Evolutionary conservation across 805 yeast species (phyloP), one percentile per base, ranked within the genome.

Genomic region (Vanderwaltozyma verrucispora): DNA sequence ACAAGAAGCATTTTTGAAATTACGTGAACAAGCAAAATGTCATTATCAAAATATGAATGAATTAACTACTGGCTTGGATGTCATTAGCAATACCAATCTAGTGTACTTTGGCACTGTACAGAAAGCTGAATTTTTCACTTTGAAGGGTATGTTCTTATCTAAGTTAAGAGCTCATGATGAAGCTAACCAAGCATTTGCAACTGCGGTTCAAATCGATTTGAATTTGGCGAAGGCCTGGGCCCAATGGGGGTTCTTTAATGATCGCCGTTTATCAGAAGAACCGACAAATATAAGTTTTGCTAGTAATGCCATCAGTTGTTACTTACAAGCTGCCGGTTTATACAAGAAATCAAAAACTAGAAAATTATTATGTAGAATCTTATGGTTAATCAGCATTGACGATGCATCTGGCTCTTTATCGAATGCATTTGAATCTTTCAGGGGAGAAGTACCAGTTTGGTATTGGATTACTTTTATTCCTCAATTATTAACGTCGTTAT

Each of bases 161-260:
- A 89, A 87, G 56, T 67, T 92, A 49, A 80, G 85, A 48, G 89
- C 85, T 32, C 77, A 78, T 46, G 97, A 89, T 42, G 96, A 89
- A 51, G 97, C 99, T 12, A 88, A 92, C 55, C 95, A 92, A 56
- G 96, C 96, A 0, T 92, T 92, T 65, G 95, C 97, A 2, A 85
- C 96, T 2, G 96, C 98, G 1, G 96, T 92, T 15, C 97, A 92
- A 59, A 78, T 92, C 40, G 98, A 94, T 53, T 71, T 89, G 48
- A 86, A 88, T 51, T 62, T 92, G 33, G 95, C 97, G 2, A 89
- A 92, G 58, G 97, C 98, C 0, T 92, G 99, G 99, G 97, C 96
- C 3, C 96, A 94, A 57, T 92, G 99, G 99, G 99, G 98, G 43
- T 77, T 79, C 56, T 92, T 86, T 64, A 88, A 88, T 55, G 98